A percentile compares a stretch with the other conserved stretches of the same genome.
Evolutionary conservation across 441 rosid species (phyloP).

Genomic region (Theobroma grandiflorum): DNA sequence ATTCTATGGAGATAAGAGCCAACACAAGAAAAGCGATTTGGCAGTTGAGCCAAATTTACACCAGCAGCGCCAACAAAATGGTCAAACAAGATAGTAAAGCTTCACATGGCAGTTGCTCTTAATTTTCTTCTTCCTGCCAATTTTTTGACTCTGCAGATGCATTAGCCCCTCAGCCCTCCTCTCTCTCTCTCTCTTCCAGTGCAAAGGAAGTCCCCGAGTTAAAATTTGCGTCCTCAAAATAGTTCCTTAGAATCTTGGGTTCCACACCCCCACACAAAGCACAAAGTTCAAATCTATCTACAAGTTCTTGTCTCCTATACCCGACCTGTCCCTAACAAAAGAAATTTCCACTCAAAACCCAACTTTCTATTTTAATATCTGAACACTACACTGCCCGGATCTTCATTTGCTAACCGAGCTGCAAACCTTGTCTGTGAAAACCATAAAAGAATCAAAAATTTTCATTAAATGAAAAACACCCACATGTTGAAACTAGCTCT

Average conservation of each 20-base stretch:
- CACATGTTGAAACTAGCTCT: constrained; percentile 59
- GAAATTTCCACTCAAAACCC: neutral
- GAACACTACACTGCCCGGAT: constrained; percentile 29
- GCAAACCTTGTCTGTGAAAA: neutral
- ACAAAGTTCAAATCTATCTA: constrained; percentile 45
- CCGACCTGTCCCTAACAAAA: constrained; percentile 7
- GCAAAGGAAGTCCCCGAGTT: neutral
- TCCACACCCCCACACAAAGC: constrained; percentile 29
- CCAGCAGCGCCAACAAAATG: too few relatives aligned
- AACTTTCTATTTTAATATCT: constrained; percentile 17
- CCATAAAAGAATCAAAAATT: neutral
- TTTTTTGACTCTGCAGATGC: too few relatives aligned
- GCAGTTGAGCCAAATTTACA: too few relatives aligned
- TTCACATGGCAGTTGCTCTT: too few relatives aligned
- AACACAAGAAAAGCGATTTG: too few relatives aligned
- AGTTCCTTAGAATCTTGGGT: constrained; percentile 32
- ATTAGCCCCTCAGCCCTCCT: neutral
- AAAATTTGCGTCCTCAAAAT: neutral
- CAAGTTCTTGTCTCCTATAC: constrained; percentile 38
- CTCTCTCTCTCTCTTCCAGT: neutral
- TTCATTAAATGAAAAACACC: constrained; percentile 51
- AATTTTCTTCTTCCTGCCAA: too few relatives aligned
- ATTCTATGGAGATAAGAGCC: too few relatives aligned
- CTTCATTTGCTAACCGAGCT: constrained; percentile 24
- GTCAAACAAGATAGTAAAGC: too few relatives aligned